Percentiles rank a stretch among this genome's conserved stretches.
Conservation (phyloP, 176 grass and related monocot species). For the Lolium multiflorum region DNA sequence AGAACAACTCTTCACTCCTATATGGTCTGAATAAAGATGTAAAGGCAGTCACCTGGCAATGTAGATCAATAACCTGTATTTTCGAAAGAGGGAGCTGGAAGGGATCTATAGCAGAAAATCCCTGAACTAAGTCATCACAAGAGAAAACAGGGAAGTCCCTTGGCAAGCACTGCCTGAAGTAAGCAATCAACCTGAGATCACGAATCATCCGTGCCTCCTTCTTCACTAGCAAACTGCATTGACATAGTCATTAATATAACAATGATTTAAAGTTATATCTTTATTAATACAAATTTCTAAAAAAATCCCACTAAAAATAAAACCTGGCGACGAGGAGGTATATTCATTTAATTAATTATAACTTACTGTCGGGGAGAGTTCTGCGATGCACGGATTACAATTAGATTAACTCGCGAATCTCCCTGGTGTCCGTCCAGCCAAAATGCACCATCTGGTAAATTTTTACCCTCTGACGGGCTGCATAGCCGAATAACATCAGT, state of each 20-base stretch:
- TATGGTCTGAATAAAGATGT: not conserved
- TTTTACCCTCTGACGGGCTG: constrained; percentile 59
- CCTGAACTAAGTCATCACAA: constrained; percentile 48
- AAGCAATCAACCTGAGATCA: constrained; percentile 61
- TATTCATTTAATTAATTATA: too few relatives aligned
- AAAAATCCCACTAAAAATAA: not conserved
- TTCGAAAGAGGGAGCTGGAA: constrained; percentile 57
- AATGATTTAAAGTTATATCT: constrained; percentile 8
- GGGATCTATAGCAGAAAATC: constrained; percentile 51
- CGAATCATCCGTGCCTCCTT: constrained; percentile 68
- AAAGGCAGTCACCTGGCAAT: constrained; percentile 50
- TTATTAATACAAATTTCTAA: not conserved
- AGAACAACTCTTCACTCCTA: not conserved
- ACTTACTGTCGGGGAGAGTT: constrained; percentile 59
- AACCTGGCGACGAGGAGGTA: too few relatives aligned
- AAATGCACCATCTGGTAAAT: constrained; percentile 69
- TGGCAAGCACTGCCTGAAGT: constrained; percentile 79
- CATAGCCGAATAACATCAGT: constrained; percentile 64
- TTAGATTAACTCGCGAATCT: constrained; percentile 49
- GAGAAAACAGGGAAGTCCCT: constrained; percentile 55
- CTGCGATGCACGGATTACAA: constrained; percentile 58
- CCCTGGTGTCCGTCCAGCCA: constrained; percentile 52
- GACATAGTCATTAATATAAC: not conserved
- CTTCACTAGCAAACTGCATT: constrained; percentile 55
- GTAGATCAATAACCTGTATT: constrained; percentile 60